Base-by-base conservation (phyloP, 164 flowering plant genomes). In the Santalum album region DNA sequence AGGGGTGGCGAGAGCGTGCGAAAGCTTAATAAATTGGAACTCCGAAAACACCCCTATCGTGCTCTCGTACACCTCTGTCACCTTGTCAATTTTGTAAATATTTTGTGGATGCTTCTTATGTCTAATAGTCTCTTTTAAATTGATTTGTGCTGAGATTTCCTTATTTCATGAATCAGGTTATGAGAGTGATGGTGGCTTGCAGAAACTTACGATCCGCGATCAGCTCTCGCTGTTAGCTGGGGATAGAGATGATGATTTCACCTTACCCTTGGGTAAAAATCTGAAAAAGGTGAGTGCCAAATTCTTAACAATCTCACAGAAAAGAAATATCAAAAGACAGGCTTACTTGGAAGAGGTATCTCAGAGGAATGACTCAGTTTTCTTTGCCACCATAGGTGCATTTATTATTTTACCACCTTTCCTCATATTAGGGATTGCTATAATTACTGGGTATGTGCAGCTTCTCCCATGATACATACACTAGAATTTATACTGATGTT, bases 301-400 rank as follows among this genome's bases (percentile, higher is more conserved):
- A 59, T 72, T 82, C 70, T 65, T 88, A 54, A 88, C 98, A 15
- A 67, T 65, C 45, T 86, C 98, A 3, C 95, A 92, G 75, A 92
- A 82, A 76, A 77, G 98, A 66, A 92, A 92, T 66, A 92, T 92
- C 72, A 81, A 32, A 64, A 74, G 98, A 67, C 96, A 92, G 67
- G 61, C 84, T 42, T 86, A 88, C 78, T 66, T 92, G 62, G 56
- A 86, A 54, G 71, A 77, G 61, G 96, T 92, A 3, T 92, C 98
- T 55, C 71, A 63, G 65, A 88, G 98, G 77, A 92, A 92, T 58
- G 96, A 92, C 52, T 66, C 80, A 0, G 66, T 63, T 63, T 84
- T 92, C 82, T 92, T 83, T 62, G 84, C 92, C 55, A 83, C 96
- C 20, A 69, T 92, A 36, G 98, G 83, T 49, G 90, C 86, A 1